Percentiles rank a stretch among this genome's conserved stretches.
Conservation (phyloP, 805 yeast species). For the Starmera amethionina region DNA sequence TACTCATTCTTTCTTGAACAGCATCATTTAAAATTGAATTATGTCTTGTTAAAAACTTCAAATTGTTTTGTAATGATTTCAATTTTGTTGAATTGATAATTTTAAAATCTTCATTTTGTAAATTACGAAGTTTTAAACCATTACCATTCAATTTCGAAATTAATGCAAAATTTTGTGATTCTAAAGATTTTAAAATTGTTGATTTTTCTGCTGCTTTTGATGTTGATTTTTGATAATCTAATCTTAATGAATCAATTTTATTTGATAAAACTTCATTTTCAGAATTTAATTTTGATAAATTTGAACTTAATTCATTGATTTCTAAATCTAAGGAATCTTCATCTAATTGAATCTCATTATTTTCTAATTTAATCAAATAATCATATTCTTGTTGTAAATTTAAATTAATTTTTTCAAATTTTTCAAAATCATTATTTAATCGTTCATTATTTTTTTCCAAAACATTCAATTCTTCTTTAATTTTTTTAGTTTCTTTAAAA, state of each 20-base stretch:
- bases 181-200: slow-evolving; percentile 14
- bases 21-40: slow-evolving; percentile 6
- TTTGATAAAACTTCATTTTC: slow-evolving; percentile 28
- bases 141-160: slow-evolving; percentile 24
- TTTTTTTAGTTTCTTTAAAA: slow-evolving; percentile 22
- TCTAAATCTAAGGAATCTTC: slow-evolving; percentile 25
- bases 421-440: slow-evolving; percentile 12
- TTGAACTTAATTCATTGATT: slow-evolving; percentile 8
- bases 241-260: slow-evolving; percentile 25
- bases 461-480: slow-evolving; percentile 10
- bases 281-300: slow-evolving; percentile 29
- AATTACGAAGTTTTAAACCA: slow-evolving; percentile 19
- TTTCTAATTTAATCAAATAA: background rate
- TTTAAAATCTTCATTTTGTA: slow-evolving; percentile 6
- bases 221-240: slow-evolving; percentile 34
- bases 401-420: slow-evolving; percentile 4
- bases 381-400: slow-evolving; percentile 2
- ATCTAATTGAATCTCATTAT: slow-evolving; percentile 18
- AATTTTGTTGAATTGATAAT: slow-evolving; percentile 1
- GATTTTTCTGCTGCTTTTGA: slow-evolving; percentile 38
- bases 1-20: slow-evolving; percentile 15
- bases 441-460: slow-evolving; percentile 13
- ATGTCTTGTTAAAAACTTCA: slow-evolving; percentile 11
- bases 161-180: slow-evolving; percentile 17
- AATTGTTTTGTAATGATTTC: slow-evolving; percentile 6